Evolutionary conservation across 2,329 filamentous ascomycete genomes (phyloP).

Genomic region (Ilyonectria sp.): DNA sequence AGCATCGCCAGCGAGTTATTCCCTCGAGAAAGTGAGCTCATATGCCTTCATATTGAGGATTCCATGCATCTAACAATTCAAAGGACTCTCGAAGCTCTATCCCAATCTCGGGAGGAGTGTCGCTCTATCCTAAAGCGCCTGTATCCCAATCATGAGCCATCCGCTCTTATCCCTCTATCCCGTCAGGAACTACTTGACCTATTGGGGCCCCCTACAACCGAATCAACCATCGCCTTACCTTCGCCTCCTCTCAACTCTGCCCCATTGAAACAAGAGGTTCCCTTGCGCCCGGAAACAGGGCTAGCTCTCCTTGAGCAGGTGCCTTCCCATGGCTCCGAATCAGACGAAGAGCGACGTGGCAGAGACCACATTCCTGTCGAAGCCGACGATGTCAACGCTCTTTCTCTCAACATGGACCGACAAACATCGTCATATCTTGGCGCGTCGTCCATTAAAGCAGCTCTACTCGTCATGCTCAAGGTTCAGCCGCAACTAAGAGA

Average conservation of each 20-base stretch:
- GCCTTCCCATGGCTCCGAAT: conserved; percentile 15
- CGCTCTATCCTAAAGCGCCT: conserved; percentile 73
- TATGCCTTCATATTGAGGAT: conserved; percentile 29
- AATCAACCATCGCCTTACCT: conserved; percentile 62
- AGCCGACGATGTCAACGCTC: conserved; percentile 57
- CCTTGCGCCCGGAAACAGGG: conserved; percentile 65
- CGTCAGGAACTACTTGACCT: conserved; percentile 73
- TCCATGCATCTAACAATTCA: conserved; percentile 27
- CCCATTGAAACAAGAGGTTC: conserved; percentile 63
- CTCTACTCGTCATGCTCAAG: conserved; percentile 79
- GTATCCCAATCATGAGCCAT: conserved; percentile 71
- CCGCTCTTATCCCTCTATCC: conserved; percentile 67
- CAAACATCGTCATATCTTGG: conserved; percentile 77
- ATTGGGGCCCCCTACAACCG: conserved; percentile 62
- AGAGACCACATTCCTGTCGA: conserved; percentile 19
- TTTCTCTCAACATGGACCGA: conserved; percentile 73
- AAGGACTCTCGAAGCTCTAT: conserved; percentile 73
- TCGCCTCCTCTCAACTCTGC: conserved; percentile 69
- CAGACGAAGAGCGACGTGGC: conserved; percentile 26
- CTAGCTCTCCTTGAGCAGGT: conserved; percentile 51
- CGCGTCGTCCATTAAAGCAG: conserved; percentile 82
- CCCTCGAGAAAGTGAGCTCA: conserved; percentile 80
- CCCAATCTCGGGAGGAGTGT: conserved; percentile 77
- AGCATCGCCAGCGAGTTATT: conserved; percentile 82
- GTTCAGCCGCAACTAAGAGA: conserved; percentile 64